Percentiles rank a stretch among this genome's conserved stretches.
Conservation (phyloP, 345 rosid species). For the Turnera subulata region DNA sequence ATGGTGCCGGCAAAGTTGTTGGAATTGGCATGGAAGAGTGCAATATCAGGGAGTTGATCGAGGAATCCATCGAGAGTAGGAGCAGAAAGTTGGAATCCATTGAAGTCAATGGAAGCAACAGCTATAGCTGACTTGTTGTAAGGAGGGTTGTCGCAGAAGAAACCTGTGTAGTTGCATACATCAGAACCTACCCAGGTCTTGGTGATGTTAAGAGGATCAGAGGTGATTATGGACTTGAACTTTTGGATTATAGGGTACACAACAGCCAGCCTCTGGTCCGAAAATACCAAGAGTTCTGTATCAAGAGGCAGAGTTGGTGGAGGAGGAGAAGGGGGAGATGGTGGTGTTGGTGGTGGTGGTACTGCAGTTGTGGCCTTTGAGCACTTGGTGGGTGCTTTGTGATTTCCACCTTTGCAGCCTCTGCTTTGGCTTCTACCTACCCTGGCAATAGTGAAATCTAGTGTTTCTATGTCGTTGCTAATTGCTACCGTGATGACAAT, state of each 20-base stretch:
- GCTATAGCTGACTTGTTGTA: constrained; percentile 65
- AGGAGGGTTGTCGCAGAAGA: constrained; percentile 77
- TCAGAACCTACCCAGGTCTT: constrained; percentile 71
- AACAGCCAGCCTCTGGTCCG: constrained; percentile 61
- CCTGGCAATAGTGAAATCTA: no score
- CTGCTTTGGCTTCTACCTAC: no score
- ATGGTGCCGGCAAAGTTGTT: constrained; percentile 62
- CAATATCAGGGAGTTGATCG: constrained; percentile 67
- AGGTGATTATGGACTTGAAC: constrained; percentile 63
- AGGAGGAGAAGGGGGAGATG: constrained; percentile 18
- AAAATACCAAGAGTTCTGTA: constrained; percentile 33
- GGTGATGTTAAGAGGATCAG: constrained; percentile 66
- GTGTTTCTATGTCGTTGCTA: no score
- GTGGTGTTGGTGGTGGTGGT: constrained; percentile 7
- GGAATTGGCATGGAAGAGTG: constrained; percentile 84
- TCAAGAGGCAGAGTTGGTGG: no score
- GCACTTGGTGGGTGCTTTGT: no score
- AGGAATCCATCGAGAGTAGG: constrained; percentile 73
- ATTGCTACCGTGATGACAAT: no score
- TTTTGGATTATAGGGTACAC: constrained; percentile 75
- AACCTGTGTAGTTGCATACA: constrained; percentile 74
- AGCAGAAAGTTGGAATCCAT: constrained; percentile 71
- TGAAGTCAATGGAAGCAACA: constrained; percentile 84
- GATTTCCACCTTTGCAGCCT: no score
- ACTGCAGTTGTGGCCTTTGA: no score